Conservation (phyloP, 1,139 yeast genomes). For the Debaryomyces singareniensis region DNA sequence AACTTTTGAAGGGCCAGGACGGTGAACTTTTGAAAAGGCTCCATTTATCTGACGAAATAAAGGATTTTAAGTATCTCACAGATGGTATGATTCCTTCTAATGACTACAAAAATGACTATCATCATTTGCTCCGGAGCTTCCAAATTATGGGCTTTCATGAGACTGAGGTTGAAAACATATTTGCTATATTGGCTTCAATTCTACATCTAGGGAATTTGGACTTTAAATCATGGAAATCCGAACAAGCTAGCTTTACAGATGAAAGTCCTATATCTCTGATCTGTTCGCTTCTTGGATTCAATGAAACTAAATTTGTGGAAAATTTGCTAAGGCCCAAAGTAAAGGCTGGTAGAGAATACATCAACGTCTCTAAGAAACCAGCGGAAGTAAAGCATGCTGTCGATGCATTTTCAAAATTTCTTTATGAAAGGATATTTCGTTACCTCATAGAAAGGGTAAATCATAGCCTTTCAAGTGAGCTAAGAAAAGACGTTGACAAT, state of each 20-base stretch:
- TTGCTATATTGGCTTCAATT: slow-evolving; percentile 67
- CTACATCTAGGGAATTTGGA: slow-evolving; percentile 83
- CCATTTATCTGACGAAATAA: slow-evolving; percentile 39
- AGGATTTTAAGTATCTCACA: slow-evolving; percentile 49
- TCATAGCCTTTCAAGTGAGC: slow-evolving; percentile 42
- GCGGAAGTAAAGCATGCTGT: slow-evolving; percentile 74
- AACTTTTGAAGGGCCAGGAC: slow-evolving; percentile 65
- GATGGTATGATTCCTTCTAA: slow-evolving; percentile 53
- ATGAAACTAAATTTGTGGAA: slow-evolving; percentile 47
- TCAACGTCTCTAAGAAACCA: slow-evolving; percentile 74
- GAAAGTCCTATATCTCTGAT: slow-evolving; percentile 50
- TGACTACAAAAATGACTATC: slow-evolving; percentile 68
- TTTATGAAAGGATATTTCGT: slow-evolving; percentile 82
- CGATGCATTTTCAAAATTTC: slow-evolving; percentile 81
- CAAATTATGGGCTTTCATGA: slow-evolving; percentile 64
- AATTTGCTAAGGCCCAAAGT: slow-evolving; percentile 72
- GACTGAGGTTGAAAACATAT: slow-evolving; percentile 52
- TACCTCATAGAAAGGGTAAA: slow-evolving; percentile 74
- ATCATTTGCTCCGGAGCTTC: slow-evolving; percentile 57
- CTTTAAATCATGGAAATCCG: slow-evolving; percentile 64
- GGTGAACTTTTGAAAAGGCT: slow-evolving; percentile 42
- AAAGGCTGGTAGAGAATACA: slow-evolving; percentile 86
- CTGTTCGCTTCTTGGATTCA: slow-evolving; percentile 61
- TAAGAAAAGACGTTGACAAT: slow-evolving; percentile 26
- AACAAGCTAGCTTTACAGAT: slow-evolving; percentile 69